Evolutionary conservation across 1,284 basidiomycete species (phyloP), one percentile per base, ranked within the genome.

Genomic region (Apiotrichum siamense): DNA sequence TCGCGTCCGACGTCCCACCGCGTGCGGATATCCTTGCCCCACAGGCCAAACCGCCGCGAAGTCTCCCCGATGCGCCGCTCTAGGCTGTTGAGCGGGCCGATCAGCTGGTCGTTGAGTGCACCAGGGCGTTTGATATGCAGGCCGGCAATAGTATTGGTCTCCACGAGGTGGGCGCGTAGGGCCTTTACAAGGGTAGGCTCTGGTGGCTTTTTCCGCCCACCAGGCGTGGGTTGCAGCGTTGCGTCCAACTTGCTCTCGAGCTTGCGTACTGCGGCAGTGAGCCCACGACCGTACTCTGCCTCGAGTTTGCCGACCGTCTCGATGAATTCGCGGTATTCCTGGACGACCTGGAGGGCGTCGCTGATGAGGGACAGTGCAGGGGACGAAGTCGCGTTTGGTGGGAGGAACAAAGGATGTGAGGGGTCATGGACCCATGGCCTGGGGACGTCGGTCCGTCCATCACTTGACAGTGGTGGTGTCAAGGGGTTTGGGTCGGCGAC

Each of bases 251-350:
- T 47, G 7, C 23, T 17, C 25, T 61, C 57, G 17, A 61, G 49
- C 47, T 52, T 61, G 27, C 48, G 55, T 15, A 56, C 54, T 2
- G 55, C 59, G 4, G 51, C 43, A 3, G 49, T 26, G 17, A 61
- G 46, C 7, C 43, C 33, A 9, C 50, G 51, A 13, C 59, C 59
- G 32, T 47, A 58, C 48, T 58, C 59, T 21, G 33, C 36, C 31
- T 61, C 53, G 20, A 61, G 33, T 11, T 48, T 44, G 25, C 56
- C 54, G 29, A 61, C 20, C 10, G 53, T 52, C 26, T 61, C 59
- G 15, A 58, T 45, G 36, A 58, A 56, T 36, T 61, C 59, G 39
- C 57, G 56, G 47, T 61, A 61, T 21, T 61, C 59, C 13, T 37
- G 43, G 7, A 45, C 52, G 6, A 54, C 46, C 36, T 58, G 57